Base-by-base conservation (phyloP, 2,329 filamentous ascomycete species). In the Scolecobasidium constrictum region DNA sequence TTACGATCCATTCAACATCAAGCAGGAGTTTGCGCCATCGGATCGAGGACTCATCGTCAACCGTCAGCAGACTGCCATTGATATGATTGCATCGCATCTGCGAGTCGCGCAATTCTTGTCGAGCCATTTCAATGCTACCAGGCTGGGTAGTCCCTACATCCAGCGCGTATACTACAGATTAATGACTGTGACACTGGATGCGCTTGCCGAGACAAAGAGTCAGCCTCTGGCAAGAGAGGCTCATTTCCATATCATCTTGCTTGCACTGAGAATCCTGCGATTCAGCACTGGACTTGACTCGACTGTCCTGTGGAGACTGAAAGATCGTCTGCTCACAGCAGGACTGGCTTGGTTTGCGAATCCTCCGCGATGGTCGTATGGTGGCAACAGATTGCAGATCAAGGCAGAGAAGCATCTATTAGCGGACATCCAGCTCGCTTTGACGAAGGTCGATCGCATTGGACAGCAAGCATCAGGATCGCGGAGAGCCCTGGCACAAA, bases 51-150 rank as follows among this genome's bases (percentile, higher is more conserved):
- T 74, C 12, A 68, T 95, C 49, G 72, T 78, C 13, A 86, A 81
- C 61, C 76, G 79, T 41, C 86, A 90, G 55, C 83, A 92, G 52
- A 66, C 75, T 20, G 81, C 87, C 2, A 85, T 94, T 53, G 83
- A 92, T 53, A 66, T 90, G 40, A 76, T 98, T 31, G 81, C 86
- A 5, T 92, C 92, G 3, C 92, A 98, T 59, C 78, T 85, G 42
- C 79, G 84, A 18, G 65, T 96, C 19, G 64, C 95, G 23, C 86
- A 94, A 49, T 94, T 96, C 58, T 76, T 99, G 47, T 81, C 77
- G 46, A 98, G 92, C 55, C 90, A 96, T 58, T 98, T 94, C 66
- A 94, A 87, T 57, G 87, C 93, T 2, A 88, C 84, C 11, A 77
- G 88, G n/a, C 70, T 95, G 19, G 82, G 86, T 19, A 94, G 82